These are phyloP conservation scores for Parietaria judaica DNA, from an alignment of 306 rosid species.

Conservation along the genomic window DNA sequence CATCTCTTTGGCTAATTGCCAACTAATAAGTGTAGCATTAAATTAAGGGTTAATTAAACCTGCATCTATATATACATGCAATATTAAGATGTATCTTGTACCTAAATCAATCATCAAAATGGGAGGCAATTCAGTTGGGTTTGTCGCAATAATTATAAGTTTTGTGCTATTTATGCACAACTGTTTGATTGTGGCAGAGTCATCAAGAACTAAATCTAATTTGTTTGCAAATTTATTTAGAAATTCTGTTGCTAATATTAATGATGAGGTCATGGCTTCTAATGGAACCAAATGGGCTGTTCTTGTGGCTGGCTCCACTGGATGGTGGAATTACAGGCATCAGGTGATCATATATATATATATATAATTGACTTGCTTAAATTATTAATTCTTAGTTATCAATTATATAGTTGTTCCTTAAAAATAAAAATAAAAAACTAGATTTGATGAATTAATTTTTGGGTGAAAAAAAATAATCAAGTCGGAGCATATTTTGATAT, in stretches of 20 bases:
- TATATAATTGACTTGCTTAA: background rate
- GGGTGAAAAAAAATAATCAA: no score
- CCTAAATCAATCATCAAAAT: no score
- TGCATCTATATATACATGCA: no score
- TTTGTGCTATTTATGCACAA: background rate
- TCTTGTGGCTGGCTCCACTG: slow-evolving; percentile 35
- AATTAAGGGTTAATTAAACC: no score
- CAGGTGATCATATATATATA: slow-evolving; percentile 12
- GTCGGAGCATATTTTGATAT: no score
- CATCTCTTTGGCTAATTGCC: no score
- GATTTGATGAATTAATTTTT: no score
- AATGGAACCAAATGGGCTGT: slow-evolving; percentile 39
- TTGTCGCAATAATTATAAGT: background rate
- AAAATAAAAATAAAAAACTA: no score
- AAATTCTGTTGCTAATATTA: background rate
- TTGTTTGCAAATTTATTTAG: background rate
- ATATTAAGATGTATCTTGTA: no score
- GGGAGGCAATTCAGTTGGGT: background rate
- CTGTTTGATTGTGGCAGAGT: background rate
- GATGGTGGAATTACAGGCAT: slow-evolving; percentile 35
- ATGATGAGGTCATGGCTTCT: background rate
- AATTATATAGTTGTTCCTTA: no score
- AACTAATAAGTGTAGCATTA: no score
- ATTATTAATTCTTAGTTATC: no score
- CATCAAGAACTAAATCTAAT: background rate